Base-by-base conservation (phyloP, 805 yeast species). In the Yamadazyma insecticola region DNA sequence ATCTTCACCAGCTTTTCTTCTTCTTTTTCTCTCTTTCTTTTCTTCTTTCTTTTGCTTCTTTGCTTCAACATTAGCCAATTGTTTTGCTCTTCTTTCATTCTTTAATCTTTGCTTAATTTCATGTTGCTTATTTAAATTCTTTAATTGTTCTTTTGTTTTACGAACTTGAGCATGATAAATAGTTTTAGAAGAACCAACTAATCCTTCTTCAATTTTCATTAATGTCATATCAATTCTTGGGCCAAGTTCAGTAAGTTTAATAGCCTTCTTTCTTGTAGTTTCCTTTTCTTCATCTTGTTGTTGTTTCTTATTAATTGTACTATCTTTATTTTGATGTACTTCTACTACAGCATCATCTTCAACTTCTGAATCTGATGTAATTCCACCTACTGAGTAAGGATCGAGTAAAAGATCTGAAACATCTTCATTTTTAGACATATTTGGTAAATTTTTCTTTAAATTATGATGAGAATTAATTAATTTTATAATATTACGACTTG, bases 331-430 rank as follows among this genome's bases (percentile, higher is more conserved):
- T 26, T 46, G 43, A 37, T 53, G 48, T 15, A 82, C 67, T 43
- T 78, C 86, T 18, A 86, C 90, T 32, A 81, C 71, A 16, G 78
- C 85, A 43, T 89, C 96, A 39, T 89, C 96, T 49, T 92, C 97
- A 26, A 88, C 78, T 64, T 90, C 98, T 4, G 95, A 82, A 48
- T 90, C 98, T 28, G 92, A 80, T 2, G 96, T 86, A 51, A 80
- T 77, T 1, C 79, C 86, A 21, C 81, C 86, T 22, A 78, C 77
- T 15, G 89, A 79, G 50, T 84, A 84, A 2, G 88, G 88, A 51
- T 88, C 96, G 33, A 87, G 66, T 32, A 90, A 68, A 42, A 83
- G 72, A 45, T 90, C 96, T 6, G 95, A 73, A 24, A 89, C 84
- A 53, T 89, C 97, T 24, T 65, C 63, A 27, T 78, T 78, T 22